Conservation (phyloP, 257 asterid species). For the Sherardia arvensis region DNA sequence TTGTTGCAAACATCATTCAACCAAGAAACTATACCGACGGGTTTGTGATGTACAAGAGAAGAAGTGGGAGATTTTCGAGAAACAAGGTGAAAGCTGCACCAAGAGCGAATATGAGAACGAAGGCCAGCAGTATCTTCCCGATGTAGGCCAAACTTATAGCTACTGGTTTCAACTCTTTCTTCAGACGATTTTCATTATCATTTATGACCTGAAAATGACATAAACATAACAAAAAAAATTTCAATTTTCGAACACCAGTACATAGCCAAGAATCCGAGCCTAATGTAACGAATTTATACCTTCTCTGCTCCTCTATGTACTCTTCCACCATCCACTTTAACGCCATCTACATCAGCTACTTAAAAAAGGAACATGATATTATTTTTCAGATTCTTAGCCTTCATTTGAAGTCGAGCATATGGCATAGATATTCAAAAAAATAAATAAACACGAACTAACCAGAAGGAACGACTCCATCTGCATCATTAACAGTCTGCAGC, state of each 20-base stretch:
- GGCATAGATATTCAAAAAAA: no score
- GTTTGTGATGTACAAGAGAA: conserved; percentile 21
- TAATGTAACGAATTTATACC: conserved; percentile 5
- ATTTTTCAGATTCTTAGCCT: neutral
- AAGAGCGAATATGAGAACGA: conserved; percentile 48
- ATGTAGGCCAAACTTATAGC: conserved; percentile 32
- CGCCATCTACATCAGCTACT: conserved; percentile 2
- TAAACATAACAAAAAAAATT: no score
- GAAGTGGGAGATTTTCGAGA: conserved; percentile 70
- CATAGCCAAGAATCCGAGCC: neutral
- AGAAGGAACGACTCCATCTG: conserved; percentile 21
- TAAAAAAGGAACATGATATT: neutral
- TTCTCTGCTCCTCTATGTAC: neutral
- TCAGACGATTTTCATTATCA: conserved; percentile 15
- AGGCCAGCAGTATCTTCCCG: conserved; percentile 60
- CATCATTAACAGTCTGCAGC: conserved; percentile 48
- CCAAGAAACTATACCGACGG: neutral
- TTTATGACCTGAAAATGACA: conserved; percentile 29
- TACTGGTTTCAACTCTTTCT: conserved; percentile 9
- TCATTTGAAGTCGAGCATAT: neutral
- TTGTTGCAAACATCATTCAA: no score
- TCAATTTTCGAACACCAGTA: neutral
- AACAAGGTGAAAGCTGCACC: conserved; percentile 61
- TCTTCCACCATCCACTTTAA: neutral
- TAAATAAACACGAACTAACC: neutral